Conservation (phyloP, 2,329 filamentous ascomycete species). For the Paraphaeosphaeria minitans region DNA sequence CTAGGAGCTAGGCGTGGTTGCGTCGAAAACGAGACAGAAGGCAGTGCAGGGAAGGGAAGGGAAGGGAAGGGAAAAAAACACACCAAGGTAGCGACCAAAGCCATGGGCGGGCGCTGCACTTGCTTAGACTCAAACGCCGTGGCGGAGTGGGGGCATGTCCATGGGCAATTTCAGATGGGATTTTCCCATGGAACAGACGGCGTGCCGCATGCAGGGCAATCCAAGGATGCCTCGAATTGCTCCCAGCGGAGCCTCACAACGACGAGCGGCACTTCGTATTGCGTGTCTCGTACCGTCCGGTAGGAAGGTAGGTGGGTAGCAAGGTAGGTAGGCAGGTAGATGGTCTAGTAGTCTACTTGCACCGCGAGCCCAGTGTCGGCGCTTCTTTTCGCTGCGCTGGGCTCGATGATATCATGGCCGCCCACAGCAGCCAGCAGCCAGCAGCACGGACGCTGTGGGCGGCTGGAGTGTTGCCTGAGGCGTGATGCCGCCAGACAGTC, state of each 20-base stretch:
- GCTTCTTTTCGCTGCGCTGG: background rate
- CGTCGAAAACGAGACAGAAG: background rate
- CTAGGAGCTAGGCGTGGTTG: background rate
- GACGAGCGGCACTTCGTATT: background rate
- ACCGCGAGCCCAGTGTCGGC: too few relatives aligned
- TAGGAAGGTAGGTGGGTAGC: too few relatives aligned
- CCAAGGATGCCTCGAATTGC: background rate
- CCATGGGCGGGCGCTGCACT: background rate
- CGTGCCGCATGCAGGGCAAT: conserved; percentile 4
- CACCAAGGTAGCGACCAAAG: conserved; percentile 8
- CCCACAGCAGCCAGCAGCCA: background rate
- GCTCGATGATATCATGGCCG: background rate
- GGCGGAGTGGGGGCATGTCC: background rate
- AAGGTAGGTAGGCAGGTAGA: too few relatives aligned
- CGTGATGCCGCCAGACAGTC: too few relatives aligned
- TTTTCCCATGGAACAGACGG: conserved; percentile 5
- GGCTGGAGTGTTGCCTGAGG: background rate
- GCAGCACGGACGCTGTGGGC: background rate
- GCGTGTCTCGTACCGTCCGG: background rate
- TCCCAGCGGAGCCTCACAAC: conserved; percentile 5
- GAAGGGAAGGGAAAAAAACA: background rate
- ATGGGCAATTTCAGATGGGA: conserved; percentile 13
- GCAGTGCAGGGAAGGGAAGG: too few relatives aligned
- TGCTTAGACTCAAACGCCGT: background rate
- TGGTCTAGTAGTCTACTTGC: too few relatives aligned